Base-by-base conservation (phyloP, 805 yeast genomes). In the Lachancea sp. region DNA sequence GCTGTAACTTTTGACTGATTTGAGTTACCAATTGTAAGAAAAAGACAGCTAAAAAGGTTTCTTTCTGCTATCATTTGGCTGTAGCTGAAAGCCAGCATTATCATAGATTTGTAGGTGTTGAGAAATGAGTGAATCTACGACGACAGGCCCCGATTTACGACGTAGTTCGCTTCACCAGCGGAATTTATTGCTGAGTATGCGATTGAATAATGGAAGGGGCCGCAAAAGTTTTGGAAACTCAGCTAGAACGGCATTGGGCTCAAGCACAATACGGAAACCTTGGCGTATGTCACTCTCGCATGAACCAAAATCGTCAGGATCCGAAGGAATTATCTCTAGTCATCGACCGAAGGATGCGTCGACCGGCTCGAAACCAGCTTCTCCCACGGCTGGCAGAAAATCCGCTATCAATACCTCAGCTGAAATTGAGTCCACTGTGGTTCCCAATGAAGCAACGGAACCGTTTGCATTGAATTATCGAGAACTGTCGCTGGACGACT, bases 401-500 rank as follows among this genome's bases (percentile, higher is more conserved):
- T 7, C 19, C 13, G 32, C 26, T 11, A 3, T 36, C 19, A 25
- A 17, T 17, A 17, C 32, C 22, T 43, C 46, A 12, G 38, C 46
- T 12, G 15, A 18, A 5, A 43, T 37, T 11, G 33, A 16, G 5
- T 13, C 9, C 17, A n/a, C 12, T 5, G 17, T 4, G 3, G 19
- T 11, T 5, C 7, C 19, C 35, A 32, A 32, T 32, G 19, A 16
- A 13, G 19, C 35, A 6, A 2, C 36, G 22, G 38, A 38, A 19
- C 38, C 27, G 3, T 44, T 42, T 13, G 38, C 43, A 3, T 19
- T 29, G n/a, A 36, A 26, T 12, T 44, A 38, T 16, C 33, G 34
- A 22, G 36, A 35, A n/a, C 16, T 48, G 39, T 47, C 55, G 17
- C 49, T 58, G 41, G 52, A 55, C 25, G 93, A 86, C 58, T 91